Base-by-base conservation (phyloP, 306 rosid genomes). In the Dicorynia guianensis region DNA sequence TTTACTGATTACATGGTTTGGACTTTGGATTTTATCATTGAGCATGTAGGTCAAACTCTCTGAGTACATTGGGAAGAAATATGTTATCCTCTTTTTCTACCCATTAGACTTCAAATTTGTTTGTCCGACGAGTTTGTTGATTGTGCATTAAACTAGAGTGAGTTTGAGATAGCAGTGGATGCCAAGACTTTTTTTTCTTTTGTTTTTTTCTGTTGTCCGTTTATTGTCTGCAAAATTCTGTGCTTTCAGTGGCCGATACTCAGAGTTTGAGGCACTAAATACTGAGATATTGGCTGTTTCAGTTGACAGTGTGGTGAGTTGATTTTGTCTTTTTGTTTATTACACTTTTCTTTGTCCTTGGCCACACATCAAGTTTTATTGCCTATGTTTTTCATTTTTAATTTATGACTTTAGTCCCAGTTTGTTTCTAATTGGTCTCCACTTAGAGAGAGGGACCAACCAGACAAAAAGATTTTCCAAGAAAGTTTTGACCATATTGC, bases 41-140 rank as follows among this genome's bases (percentile, higher is more conserved):
- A n/a, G n/a, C n/a, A n/a, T n/a, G n/a, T n/a, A n/a, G n/a, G n/a
- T n/a, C n/a, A n/a, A n/a, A n/a, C n/a, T n/a, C n/a, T n/a, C n/a
- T n/a, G n/a, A n/a, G n/a, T n/a, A n/a, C n/a, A n/a, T n/a, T n/a
- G n/a, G n/a, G n/a, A n/a, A n/a, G n/a, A n/a, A n/a, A n/a, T n/a
- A n/a, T n/a, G n/a, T n/a, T n/a, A 77, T 95, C 79, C 98, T 92
- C 68, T 95, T 95, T 85, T 95, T 92, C 92, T 95, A 92, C 80
- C 98, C 98, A 6, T 79, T 95, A 91, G 98, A 95, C 82, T 95
- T 95, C 86, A 95, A 97, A 33, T 95, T 95, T 82, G 98, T 95
- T 70, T 95, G 98, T 46, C 98, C 98, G 4, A 95, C 98, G 75
- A 97, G 98, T 92, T 77, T 62, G 89, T 63, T 70, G 20, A 15